phyloP scores from a whole-genome alignment of 164 flowering plant species.

The Umbellularia californica region DNA sequence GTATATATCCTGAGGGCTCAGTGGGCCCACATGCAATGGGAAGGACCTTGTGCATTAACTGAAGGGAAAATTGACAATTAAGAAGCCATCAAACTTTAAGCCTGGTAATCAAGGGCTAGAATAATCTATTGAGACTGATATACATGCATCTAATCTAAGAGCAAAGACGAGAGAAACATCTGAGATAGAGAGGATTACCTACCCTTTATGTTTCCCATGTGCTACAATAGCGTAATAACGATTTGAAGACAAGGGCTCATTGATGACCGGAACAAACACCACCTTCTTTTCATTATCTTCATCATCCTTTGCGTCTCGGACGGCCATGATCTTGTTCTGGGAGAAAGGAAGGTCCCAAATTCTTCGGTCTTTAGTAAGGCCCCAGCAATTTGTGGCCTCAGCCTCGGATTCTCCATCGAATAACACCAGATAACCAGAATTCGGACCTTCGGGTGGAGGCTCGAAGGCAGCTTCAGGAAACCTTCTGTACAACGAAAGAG shows the following conservation, averaged over 20 bases:
- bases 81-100: background rate
- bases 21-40: no score
- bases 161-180: background rate
- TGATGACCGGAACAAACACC: constrained; percentile 43
- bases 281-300: constrained; percentile 13
- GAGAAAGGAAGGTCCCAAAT: constrained; percentile 35
- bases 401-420: constrained; percentile 30
- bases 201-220: constrained; percentile 50
- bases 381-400: constrained; percentile 25
- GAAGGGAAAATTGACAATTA: background rate
- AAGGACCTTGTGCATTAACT: no score
- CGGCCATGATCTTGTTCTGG: constrained; percentile 29
- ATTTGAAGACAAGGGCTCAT: constrained; percentile 53
- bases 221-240: constrained; percentile 42
- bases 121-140: background rate
- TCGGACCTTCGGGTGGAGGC: constrained; percentile 37
- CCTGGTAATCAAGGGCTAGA: background rate
- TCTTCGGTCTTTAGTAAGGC: constrained; percentile 14
- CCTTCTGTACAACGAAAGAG: constrained; percentile 34
- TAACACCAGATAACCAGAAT: constrained; percentile 30
- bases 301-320: constrained; percentile 1
- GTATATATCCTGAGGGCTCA: background rate
- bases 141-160: background rate
- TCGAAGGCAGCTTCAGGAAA: background rate
- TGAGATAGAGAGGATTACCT: background rate